phyloP scores from a whole-genome alignment of 176 grass and related monocot species.

The Triticum monococcum region DNA sequence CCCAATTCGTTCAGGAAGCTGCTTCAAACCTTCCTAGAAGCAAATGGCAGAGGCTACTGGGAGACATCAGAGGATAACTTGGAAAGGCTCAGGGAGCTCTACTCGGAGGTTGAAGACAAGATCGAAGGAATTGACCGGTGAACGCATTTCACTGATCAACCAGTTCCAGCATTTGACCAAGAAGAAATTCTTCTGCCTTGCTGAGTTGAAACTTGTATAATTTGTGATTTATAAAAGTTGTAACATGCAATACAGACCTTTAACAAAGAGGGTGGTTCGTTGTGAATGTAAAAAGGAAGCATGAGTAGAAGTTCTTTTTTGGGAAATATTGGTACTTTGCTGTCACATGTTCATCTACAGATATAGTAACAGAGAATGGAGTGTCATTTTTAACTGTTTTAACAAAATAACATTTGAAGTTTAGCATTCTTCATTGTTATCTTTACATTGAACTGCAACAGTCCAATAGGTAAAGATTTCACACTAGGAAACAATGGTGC shows the following conservation, averaged over 20 bases:
- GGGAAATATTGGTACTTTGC: conserved; percentile 1
- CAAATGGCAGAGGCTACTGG: conserved; percentile 95
- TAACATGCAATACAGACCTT: conserved; percentile 37
- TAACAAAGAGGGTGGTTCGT: conserved; percentile 41
- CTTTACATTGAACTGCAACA: neutral
- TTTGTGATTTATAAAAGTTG: conserved; percentile 43
- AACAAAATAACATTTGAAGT: conserved; percentile 6
- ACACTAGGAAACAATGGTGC: neutral
- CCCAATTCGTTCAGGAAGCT: conserved; percentile 97
- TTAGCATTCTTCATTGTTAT: neutral
- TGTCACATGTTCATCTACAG: conserved; percentile 11
- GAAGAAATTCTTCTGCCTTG: conserved; percentile 28
- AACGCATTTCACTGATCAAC: neutral
- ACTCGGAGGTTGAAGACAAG: conserved; percentile 98
- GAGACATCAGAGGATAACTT: conserved; percentile 97
- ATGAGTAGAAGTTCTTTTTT: conserved; percentile 18
- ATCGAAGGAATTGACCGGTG: conserved; percentile 96
- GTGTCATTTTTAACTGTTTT: conserved; percentile 9
- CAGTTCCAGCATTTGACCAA: conserved; percentile 20
- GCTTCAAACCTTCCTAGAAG: conserved; percentile 95
- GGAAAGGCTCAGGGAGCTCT: conserved; percentile 74
- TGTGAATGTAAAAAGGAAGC: conserved; percentile 28
- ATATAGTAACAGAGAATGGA: conserved; percentile 12
- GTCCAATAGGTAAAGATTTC: neutral
- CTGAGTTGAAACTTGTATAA: conserved; percentile 34